A percentile compares a stretch with the other conserved stretches of the same genome.
Conservation (phyloP, 2,329 filamentous ascomycete genomes). For the Colletotrichum cuscutae region DNA sequence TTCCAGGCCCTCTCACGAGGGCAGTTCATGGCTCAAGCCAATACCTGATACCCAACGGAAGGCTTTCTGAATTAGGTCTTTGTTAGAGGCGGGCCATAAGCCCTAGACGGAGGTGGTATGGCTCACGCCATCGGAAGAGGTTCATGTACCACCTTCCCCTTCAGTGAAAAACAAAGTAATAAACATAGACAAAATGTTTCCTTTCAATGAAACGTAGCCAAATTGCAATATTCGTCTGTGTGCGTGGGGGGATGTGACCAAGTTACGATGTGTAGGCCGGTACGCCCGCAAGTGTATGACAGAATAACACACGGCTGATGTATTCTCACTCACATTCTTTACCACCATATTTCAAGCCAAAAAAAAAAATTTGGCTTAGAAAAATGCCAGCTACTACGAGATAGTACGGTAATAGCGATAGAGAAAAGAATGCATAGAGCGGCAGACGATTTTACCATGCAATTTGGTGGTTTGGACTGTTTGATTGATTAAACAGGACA, state of each 20-base stretch:
- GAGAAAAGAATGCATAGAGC: too few relatives aligned
- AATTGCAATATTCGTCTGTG: neutral
- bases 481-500: neutral
- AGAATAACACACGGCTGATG: too few relatives aligned
- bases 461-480: too few relatives aligned
- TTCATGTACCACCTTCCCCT: neutral
- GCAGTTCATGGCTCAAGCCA: neutral
- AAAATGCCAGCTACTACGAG: too few relatives aligned
- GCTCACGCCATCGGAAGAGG: neutral
- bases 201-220: neutral
- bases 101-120: neutral
- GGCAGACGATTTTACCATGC: too few relatives aligned
- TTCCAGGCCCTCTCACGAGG: neutral
- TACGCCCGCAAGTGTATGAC: neutral
- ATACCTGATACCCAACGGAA: constrained; percentile 17
- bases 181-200: neutral
- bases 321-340: too few relatives aligned
- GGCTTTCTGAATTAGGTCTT: neutral
- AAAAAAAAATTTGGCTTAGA: too few relatives aligned
- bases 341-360: too few relatives aligned
- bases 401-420: too few relatives aligned
- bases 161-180: neutral
- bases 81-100: neutral
- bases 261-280: neutral
- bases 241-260: neutral